Percentiles rank a stretch among this genome's conserved stretches.
Evolutionary conservation across 2,329 filamentous ascomycete species (phyloP).

Genomic region (Lojkania enalia): DNA sequence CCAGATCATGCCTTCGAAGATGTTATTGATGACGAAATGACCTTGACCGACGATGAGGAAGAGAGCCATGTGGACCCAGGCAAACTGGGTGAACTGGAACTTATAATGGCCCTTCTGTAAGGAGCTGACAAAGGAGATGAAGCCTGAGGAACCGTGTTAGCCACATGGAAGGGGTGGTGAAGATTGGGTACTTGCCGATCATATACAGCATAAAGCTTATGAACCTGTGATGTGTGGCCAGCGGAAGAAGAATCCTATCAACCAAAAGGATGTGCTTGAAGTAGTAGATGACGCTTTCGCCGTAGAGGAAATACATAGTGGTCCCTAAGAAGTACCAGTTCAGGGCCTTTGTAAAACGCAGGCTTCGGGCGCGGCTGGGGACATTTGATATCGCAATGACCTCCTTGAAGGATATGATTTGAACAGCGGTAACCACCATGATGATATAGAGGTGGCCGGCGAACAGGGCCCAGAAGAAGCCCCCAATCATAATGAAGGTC

Average conservation of each 20-base stretch:
- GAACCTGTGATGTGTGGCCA: constrained; percentile 96
- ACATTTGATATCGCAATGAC: constrained; percentile 98
- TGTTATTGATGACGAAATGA: constrained; percentile 99
- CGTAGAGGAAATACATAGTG: constrained; percentile 99
- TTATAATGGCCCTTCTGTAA: constrained; percentile 95
- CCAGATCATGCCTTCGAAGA: constrained; percentile 99
- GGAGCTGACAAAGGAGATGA: constrained; percentile 96
- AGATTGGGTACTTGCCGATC: constrained; percentile 68
- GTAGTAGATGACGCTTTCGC: constrained; percentile 99
- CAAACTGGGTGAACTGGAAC: constrained; percentile 99
- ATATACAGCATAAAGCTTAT: constrained; percentile 99
- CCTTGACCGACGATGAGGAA: constrained; percentile 97
- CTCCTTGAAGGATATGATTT: constrained; percentile 98
- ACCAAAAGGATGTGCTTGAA: constrained; percentile 98
- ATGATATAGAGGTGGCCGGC: constrained; percentile 98
- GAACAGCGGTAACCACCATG: constrained; percentile 85
- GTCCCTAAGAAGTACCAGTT: constrained; percentile 99
- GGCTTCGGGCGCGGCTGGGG: constrained; percentile 83
- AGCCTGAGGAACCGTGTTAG: constrained; percentile 62
- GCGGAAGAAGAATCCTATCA: constrained; percentile 86
- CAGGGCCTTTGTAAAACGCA: constrained; percentile 91
- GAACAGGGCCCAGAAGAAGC: constrained; percentile 91
- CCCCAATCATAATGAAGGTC: constrained; percentile 95
- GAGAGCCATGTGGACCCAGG: constrained; percentile 98
- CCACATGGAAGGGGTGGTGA: background rate